These are phyloP conservation scores for Fusarium mundagurra DNA, from an alignment of 2,329 filamentous ascomycete species.

Conservation along the genomic window DNA sequence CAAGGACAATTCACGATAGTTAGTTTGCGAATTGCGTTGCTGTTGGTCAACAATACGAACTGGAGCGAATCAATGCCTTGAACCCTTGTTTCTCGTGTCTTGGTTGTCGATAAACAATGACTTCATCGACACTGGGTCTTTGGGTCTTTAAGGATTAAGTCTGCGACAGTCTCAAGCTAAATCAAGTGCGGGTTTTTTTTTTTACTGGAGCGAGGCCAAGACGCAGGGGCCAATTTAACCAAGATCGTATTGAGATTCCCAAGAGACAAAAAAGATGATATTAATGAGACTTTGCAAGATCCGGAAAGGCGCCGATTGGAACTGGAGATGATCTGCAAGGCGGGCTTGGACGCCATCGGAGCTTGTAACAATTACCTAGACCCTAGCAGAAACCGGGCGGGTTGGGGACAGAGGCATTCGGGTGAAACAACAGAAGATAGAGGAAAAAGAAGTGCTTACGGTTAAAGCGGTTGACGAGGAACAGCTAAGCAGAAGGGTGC, in stretches of 20 bases:
- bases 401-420: constrained; percentile 12
- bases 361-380: constrained; percentile 35
- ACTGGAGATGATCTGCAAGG: constrained; percentile 47
- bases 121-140: constrained; percentile 30
- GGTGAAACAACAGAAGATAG: constrained; percentile 18
- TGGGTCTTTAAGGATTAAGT: neutral
- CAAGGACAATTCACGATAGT: constrained; percentile 58
- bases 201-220: constrained; percentile 12
- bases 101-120: constrained; percentile 30
- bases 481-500: neutral
- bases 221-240: constrained; percentile 26
- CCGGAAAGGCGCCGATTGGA: constrained; percentile 46
- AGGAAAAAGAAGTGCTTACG: neutral
- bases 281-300: constrained; percentile 33
- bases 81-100: constrained; percentile 16
- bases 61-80: constrained; percentile 19
- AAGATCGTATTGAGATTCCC: constrained; percentile 37
- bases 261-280: constrained; percentile 30
- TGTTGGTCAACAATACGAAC: constrained; percentile 5
- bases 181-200: neutral
- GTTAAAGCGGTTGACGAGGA: constrained; percentile 23
- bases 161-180: constrained; percentile 18
- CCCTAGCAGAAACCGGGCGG: constrained; percentile 23
- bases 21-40: constrained; percentile 13
- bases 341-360: constrained; percentile 29